phyloP scores from a whole-genome alignment of 108 stramenopile genomes.

The Ochromonas danica region DNA sequence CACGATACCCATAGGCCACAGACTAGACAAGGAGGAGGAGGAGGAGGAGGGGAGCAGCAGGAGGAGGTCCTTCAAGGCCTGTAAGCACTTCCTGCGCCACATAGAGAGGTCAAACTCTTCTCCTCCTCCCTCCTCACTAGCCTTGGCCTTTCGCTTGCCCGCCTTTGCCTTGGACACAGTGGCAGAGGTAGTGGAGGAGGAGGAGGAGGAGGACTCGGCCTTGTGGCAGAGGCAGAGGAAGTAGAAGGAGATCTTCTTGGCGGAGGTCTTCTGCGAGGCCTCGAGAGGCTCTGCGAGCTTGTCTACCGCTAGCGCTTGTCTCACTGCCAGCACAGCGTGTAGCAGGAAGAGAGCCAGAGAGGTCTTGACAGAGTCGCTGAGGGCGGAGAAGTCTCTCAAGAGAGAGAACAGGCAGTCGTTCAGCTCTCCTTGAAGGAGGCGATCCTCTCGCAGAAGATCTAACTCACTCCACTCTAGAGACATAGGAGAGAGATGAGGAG shows the following conservation, averaged over 20 bases:
- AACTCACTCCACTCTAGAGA: too few species aligned
- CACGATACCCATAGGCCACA: conserved; percentile 27
- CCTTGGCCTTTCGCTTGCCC: not conserved
- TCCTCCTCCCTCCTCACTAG: not conserved
- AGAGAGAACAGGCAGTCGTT: not conserved
- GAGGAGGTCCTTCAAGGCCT: not conserved
- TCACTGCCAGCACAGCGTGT: not conserved
- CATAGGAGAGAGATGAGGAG: too few species aligned
- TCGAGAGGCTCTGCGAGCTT: not conserved
- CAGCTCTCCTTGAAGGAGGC: not conserved
- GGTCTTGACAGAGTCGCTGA: not conserved
- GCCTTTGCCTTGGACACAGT: not conserved
- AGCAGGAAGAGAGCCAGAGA: not conserved
- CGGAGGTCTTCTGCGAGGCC: not conserved
- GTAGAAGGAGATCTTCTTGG: not conserved
- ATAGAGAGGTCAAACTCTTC: not conserved
- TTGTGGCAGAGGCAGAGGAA: not conserved
- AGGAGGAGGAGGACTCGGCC: not conserved
- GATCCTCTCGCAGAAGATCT: too few species aligned
- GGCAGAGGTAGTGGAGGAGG: too few species aligned
- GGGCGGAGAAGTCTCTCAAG: not conserved
- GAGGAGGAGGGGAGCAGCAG: too few species aligned
- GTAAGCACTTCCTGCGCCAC: not conserved
- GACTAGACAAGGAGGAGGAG: not conserved
- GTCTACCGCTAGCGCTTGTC: not conserved